These are phyloP conservation scores for Fraxinus latifolia DNA, from an alignment of 305 asterid species.

Conservation along the genomic window DNA sequence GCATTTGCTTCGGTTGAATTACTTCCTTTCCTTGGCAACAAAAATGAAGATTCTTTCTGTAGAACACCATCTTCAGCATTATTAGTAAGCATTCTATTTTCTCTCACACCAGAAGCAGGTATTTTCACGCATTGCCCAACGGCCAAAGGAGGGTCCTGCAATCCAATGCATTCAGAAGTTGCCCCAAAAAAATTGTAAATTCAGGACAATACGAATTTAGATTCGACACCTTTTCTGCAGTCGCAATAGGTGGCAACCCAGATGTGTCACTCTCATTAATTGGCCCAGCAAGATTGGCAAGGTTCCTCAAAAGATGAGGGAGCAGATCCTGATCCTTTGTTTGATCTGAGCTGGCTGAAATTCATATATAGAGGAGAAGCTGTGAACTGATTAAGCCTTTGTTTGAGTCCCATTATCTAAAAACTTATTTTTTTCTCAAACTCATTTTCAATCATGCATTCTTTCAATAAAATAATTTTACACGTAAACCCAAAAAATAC, in stretches of 20 bases:
- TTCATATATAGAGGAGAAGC: slow-evolving; percentile 22
- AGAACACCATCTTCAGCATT: slow-evolving; percentile 37
- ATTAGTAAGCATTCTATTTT: slow-evolving; percentile 26
- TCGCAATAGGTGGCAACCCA: slow-evolving; percentile 39
- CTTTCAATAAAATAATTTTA: no score
- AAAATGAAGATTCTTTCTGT: slow-evolving; percentile 31
- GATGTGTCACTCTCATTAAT: slow-evolving; percentile 42
- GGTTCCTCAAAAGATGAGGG: slow-evolving; percentile 70
- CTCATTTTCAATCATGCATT: not conserved
- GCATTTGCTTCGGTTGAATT: slow-evolving; percentile 34
- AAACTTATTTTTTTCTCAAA: not conserved
- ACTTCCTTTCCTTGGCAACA: slow-evolving; percentile 36
- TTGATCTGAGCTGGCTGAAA: slow-evolving; percentile 83
- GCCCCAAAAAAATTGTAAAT: slow-evolving; percentile 16
- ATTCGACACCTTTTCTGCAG: slow-evolving; percentile 48
- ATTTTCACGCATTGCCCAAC: slow-evolving; percentile 33
- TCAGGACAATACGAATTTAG: slow-evolving; percentile 20
- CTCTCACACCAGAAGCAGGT: slow-evolving; percentile 38
- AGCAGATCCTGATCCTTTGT: slow-evolving; percentile 72
- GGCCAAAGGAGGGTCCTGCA: slow-evolving; percentile 50
- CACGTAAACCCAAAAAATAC: not conserved
- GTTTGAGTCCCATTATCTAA: not conserved
- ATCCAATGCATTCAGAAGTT: slow-evolving; percentile 35
- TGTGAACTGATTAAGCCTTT: slow-evolving; percentile 9
- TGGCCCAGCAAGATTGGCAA: slow-evolving; percentile 61